phyloP scores from a whole-genome alignment of 2,329 filamentous ascomycete genomes.

The Sclerotinia subarctica region DNA sequence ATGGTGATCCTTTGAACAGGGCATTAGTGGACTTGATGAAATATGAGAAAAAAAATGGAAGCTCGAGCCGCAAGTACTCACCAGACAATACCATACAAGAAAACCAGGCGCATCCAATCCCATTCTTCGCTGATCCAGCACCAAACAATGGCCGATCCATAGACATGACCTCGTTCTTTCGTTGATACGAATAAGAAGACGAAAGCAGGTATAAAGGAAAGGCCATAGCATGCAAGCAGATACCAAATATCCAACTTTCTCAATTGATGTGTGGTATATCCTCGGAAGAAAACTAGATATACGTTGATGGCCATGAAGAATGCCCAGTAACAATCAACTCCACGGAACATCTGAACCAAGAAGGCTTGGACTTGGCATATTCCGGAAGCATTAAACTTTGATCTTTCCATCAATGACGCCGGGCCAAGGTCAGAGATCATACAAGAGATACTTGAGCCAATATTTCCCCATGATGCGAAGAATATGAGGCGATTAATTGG shows the following conservation, averaged over 20 bases:
- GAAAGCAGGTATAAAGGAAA: constrained; percentile 51
- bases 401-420: neutral
- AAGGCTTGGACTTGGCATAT: constrained; percentile 69
- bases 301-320: constrained; percentile 60
- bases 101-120: constrained; percentile 67
- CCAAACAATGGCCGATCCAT: constrained; percentile 57
- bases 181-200: constrained; percentile 50
- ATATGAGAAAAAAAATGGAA: constrained; percentile 20
- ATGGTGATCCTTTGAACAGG: constrained; percentile 47
- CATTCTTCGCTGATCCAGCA: constrained; percentile 68
- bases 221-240: constrained; percentile 49
- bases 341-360: constrained; percentile 72
- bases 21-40: constrained; percentile 25
- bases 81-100: constrained; percentile 71
- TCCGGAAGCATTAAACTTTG: neutral
- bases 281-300: constrained; percentile 54
- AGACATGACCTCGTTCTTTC: constrained; percentile 27
- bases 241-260: constrained; percentile 55
- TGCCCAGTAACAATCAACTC: constrained; percentile 51
- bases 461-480: constrained; percentile 56
- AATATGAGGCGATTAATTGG: constrained; percentile 59
- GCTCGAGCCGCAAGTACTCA: neutral
- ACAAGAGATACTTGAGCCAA: constrained; percentile 53
- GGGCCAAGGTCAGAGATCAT: constrained; percentile 49
- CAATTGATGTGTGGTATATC: constrained; percentile 49